Conservation (phyloP, 2,329 filamentous ascomycete species). For the Aureobasidium sp. region DNA sequence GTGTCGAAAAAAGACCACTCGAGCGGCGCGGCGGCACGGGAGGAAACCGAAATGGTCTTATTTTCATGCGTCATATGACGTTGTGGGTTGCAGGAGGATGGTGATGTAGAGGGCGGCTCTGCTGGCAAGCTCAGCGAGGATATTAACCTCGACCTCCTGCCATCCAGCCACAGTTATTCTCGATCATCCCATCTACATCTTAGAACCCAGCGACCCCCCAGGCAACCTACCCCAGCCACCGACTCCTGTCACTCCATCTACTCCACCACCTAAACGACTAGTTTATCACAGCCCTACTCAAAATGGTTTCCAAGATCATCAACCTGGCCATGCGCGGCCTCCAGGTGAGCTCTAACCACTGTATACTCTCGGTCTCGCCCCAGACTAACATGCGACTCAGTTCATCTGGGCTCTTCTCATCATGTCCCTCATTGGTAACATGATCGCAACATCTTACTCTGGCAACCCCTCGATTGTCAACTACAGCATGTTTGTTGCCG, state of each 20-base stretch:
- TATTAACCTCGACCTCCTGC: slow-evolving; percentile 11
- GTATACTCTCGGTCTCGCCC: background rate
- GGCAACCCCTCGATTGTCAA: slow-evolving; percentile 50
- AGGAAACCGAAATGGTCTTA: background rate
- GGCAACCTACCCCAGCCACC: background rate
- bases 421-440: slow-evolving; percentile 54
- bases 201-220: slow-evolving; percentile 2
- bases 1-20: background rate
- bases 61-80: background rate
- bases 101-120: background rate
- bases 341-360: slow-evolving; percentile 18
- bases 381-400: slow-evolving; percentile 27
- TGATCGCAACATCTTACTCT: slow-evolving; percentile 44
- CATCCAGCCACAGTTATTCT: slow-evolving; percentile 4
- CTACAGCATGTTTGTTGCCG: slow-evolving; percentile 60
- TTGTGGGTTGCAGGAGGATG: background rate
- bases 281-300: background rate
- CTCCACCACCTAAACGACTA: slow-evolving; percentile 5
- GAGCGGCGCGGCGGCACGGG: background rate
- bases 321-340: slow-evolving; percentile 22
- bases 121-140: background rate
- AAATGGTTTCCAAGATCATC: slow-evolving; percentile 18
- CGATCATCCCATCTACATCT: slow-evolving; percentile 4
- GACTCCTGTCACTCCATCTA: background rate
- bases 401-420: slow-evolving; percentile 52